Conservation (phyloP, 805 yeast genomes). For the Ogataea trehaloabstinens region DNA sequence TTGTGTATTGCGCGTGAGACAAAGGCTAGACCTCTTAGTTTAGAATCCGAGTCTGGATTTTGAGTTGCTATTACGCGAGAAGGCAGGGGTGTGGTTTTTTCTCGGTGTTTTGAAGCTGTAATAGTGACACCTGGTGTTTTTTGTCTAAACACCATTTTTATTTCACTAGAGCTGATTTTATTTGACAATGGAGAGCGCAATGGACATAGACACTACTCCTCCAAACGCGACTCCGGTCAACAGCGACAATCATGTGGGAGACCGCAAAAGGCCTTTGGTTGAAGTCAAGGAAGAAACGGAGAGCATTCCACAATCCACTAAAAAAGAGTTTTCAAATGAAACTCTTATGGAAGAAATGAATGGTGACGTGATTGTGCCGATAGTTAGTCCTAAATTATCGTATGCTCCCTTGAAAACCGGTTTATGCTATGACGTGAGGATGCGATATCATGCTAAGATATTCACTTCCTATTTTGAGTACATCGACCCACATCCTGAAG, state of each 20-base stretch:
- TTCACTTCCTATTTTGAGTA: constrained; percentile 90
- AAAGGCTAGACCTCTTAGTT: too few species aligned
- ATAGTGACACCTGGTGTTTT: too few species aligned
- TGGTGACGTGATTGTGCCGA: constrained; percentile 47
- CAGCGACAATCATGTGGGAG: too few species aligned
- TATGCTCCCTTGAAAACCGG: constrained; percentile 86
- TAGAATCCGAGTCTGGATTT: too few species aligned
- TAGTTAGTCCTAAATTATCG: constrained; percentile 61
- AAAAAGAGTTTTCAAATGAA: too few species aligned
- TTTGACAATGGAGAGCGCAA: not conserved
- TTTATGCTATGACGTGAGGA: constrained; percentile 90
- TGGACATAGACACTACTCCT: not conserved
- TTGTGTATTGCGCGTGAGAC: too few species aligned
- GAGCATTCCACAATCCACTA: not conserved
- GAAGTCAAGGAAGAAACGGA: constrained; percentile 8
- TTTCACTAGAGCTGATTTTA: too few species aligned
- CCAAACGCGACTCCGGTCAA: not conserved
- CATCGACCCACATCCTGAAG: constrained; percentile 98
- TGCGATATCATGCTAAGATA: constrained; percentile 95
- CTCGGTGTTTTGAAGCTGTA: too few species aligned
- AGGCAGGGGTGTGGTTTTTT: too few species aligned
- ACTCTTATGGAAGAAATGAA: constrained; percentile 1
- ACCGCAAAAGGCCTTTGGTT: constrained; percentile 8
- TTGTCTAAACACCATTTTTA: too few species aligned
- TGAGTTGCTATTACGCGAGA: too few species aligned